Percentiles rank a stretch among this genome's conserved stretches.
phyloP scores from a whole-genome alignment of 257 asterid species.

The Salvia hispanica region DNA sequence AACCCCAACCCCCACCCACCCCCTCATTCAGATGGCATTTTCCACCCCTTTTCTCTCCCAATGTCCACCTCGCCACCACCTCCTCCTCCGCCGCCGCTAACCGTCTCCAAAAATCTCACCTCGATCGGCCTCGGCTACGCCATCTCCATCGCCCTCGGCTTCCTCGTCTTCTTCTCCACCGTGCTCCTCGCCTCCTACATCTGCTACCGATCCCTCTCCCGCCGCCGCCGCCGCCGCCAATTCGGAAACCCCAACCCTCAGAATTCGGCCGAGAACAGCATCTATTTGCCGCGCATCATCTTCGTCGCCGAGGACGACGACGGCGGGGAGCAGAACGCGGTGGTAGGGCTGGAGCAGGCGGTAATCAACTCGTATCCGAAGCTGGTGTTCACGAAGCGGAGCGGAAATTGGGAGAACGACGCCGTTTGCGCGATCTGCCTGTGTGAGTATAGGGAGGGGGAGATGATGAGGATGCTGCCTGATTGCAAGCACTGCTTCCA shows the following conservation, averaged over 20 bases:
- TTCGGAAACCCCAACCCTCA: conserved; percentile 4
- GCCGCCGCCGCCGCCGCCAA: conserved; percentile 62
- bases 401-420: conserved; percentile 47
- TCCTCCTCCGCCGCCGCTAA: conserved; percentile 49
- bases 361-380: conserved; percentile 85
- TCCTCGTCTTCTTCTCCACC: conserved; percentile 77
- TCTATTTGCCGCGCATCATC: conserved; percentile 73
- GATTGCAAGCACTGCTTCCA: conserved; percentile 90
- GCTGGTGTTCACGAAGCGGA: conserved; percentile 54
- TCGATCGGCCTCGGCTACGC: conserved; percentile 73
- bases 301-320: conserved; percentile 89
- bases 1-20: conserved; percentile 34
- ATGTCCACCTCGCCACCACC: conserved; percentile 45
- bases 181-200: conserved; percentile 72
- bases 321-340: conserved; percentile 47
- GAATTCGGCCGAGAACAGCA: conserved; percentile 47
- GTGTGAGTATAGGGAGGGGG: conserved; percentile 83
- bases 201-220: conserved; percentile 74
- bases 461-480: conserved; percentile 88
- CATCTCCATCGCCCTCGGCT: conserved; percentile 76
- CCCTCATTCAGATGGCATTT: conserved; percentile 55
- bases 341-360: conserved; percentile 75
- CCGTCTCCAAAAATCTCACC: conserved; percentile 36
- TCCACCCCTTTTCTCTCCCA: conserved; percentile 36
- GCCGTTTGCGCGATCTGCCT: conserved; percentile 76